Percentiles rank a stretch among this genome's conserved stretches.
Conservation (phyloP, 2,329 filamentous ascomycete species). For the Balansia obtecta region DNA sequence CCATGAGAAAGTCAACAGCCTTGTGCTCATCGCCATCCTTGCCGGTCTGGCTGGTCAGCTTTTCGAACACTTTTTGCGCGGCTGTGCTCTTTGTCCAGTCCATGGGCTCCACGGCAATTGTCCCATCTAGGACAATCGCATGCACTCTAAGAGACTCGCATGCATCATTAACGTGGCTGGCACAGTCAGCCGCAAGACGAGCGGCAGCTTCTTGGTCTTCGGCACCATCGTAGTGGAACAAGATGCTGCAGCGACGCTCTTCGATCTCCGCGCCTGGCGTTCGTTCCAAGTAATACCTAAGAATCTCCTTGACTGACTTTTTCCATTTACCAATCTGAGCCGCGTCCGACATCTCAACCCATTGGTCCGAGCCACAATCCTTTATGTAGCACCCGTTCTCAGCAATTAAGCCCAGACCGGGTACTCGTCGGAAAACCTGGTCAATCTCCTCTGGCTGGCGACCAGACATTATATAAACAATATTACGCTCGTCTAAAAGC, state of each 20-base stretch:
- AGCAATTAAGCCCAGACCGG: constrained; percentile 77
- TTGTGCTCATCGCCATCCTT: constrained; percentile 17
- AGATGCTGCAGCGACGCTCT: constrained; percentile 79
- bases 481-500: constrained; percentile 66
- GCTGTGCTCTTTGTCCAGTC: constrained; percentile 84
- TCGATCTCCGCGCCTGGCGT: constrained; percentile 82
- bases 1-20: constrained; percentile 74
- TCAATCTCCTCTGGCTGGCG: constrained; percentile 81
- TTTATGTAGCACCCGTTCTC: constrained; percentile 91
- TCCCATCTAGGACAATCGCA: constrained; percentile 68
- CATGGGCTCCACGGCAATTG: constrained; percentile 71
- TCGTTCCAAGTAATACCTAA: constrained; percentile 81
- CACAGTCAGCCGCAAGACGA: constrained; percentile 77
- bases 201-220: constrained; percentile 65
- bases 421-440: constrained; percentile 70
- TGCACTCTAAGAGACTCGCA: constrained; percentile 75
- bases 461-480: constrained; percentile 88
- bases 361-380: constrained; percentile 52
- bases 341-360: constrained; percentile 67
- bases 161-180: constrained; percentile 89
- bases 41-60: constrained; percentile 30
- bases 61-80: constrained; percentile 58
- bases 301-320: constrained; percentile 65
- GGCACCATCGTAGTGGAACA: constrained; percentile 80
- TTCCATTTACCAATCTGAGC: constrained; percentile 69